These are phyloP conservation scores for Pythium angustatum DNA, from an alignment of 352 stramenopile species.

Conservation along the genomic window DNA sequence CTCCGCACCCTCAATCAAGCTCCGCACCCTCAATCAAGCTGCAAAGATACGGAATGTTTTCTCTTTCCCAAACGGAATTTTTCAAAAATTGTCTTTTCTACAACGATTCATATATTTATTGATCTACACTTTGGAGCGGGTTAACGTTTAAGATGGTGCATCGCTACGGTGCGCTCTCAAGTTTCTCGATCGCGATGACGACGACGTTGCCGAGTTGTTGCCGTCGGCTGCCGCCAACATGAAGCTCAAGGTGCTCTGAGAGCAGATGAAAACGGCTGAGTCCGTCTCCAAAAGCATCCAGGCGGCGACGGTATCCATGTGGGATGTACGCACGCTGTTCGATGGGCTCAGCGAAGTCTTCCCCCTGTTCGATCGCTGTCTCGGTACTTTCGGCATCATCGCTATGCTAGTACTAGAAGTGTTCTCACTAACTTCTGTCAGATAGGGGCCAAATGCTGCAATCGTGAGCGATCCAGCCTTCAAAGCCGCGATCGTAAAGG, in stretches of 20 bases:
- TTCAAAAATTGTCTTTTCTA: not conserved
- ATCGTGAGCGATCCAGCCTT: not conserved
- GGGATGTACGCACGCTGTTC: conserved; percentile 6
- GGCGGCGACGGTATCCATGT: not conserved
- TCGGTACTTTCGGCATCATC: not conserved
- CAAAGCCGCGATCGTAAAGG: not conserved
- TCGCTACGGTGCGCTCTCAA: conserved; percentile 10
- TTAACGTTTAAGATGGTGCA: conserved; percentile 16
- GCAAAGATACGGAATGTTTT: conserved; percentile 1
- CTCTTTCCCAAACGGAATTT: conserved; percentile 12
- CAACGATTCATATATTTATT: too few relatives aligned
- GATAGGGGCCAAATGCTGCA: not conserved
- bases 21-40: conserved; percentile 4
- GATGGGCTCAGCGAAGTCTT: conserved; percentile 15
- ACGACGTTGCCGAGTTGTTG: conserved; percentile 3
- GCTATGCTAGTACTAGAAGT: too few relatives aligned
- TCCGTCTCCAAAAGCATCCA: conserved; percentile 18
- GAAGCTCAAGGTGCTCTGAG: not conserved
- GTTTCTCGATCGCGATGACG: conserved; percentile 16
- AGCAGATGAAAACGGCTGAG: conserved; percentile 10
- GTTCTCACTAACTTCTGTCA: not conserved
- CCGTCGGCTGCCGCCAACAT: not conserved
- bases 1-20: conserved; percentile 2
- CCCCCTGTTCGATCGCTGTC: not conserved
- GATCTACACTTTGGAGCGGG: conserved; percentile 1